phyloP scores from a whole-genome alignment of 2,329 filamentous ascomycete genomes.

The Fusarium sp. region DNA sequence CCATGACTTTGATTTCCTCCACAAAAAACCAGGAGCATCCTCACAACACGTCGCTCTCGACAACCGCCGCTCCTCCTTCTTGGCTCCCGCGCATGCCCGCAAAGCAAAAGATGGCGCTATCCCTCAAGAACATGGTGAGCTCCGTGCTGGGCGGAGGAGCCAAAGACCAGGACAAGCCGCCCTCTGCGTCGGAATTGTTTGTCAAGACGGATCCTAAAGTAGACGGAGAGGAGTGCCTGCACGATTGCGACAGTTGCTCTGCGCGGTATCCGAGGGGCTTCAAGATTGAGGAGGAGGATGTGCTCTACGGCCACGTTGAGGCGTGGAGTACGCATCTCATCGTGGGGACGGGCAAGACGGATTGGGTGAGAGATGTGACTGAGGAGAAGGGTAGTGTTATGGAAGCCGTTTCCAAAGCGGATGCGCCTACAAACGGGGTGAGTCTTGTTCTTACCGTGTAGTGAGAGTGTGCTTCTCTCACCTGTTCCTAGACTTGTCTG shows the following conservation, averaged over 20 bases:
- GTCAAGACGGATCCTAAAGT: slow-evolving; percentile 76
- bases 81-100: slow-evolving; percentile 47
- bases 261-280: slow-evolving; percentile 78
- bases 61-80: slow-evolving; percentile 27
- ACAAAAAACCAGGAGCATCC: slow-evolving; percentile 11
- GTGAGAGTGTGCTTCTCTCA: too few species aligned
- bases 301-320: slow-evolving; percentile 85
- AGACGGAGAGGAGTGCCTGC: slow-evolving; percentile 89
- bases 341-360: slow-evolving; percentile 93
- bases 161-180: slow-evolving; percentile 30
- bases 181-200: slow-evolving; percentile 68
- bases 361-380: slow-evolving; percentile 90
- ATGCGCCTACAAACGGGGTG: slow-evolving; percentile 75
- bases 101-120: slow-evolving; percentile 57
- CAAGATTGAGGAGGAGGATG: slow-evolving; percentile 80
- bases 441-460: slow-evolving; percentile 46
- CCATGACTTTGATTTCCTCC: slow-evolving; percentile 15
- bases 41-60: slow-evolving; percentile 19
- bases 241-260: slow-evolving; percentile 85
- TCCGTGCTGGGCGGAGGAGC: slow-evolving; percentile 45
- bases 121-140: slow-evolving; percentile 49
- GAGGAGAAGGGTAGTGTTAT: slow-evolving; percentile 90
- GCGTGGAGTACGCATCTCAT: slow-evolving; percentile 90
- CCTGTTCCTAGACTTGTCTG: too few species aligned
- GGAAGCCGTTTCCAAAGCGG: slow-evolving; percentile 73